phyloP scores from a whole-genome alignment of 2,329 filamentous ascomycete species.

The Ascochyta fabae region DNA sequence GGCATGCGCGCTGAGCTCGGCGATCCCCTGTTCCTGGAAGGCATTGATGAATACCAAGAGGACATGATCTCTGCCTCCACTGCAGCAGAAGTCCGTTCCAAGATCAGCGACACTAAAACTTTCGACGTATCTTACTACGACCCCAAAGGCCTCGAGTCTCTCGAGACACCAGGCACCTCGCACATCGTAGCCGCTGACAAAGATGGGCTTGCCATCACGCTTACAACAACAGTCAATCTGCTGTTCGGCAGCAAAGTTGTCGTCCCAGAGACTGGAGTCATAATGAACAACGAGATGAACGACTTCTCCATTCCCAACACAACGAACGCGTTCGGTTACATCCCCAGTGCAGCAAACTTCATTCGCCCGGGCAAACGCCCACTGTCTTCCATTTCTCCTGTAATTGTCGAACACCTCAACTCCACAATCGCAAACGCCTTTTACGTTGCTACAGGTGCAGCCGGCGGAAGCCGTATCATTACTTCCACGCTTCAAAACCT shows the following conservation, averaged over 20 bases:
- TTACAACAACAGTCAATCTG: constrained; percentile 88
- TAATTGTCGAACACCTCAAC: constrained; percentile 72
- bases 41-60: constrained; percentile 68
- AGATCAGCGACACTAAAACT: constrained; percentile 75
- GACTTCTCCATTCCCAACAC: constrained; percentile 79
- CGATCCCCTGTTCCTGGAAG: constrained; percentile 76
- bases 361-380: constrained; percentile 82
- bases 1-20: constrained; percentile 77
- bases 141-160: constrained; percentile 68
- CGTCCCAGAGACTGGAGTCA: constrained; percentile 81
- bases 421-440: constrained; percentile 57
- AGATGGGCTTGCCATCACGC: constrained; percentile 75
- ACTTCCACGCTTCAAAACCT: constrained; percentile 77
- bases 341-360: constrained; percentile 80
- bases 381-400: constrained; percentile 79
- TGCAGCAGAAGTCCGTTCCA: constrained; percentile 65
- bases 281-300: constrained; percentile 65
- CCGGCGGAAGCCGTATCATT: constrained; percentile 84
- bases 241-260: constrained; percentile 82
- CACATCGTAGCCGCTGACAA: constrained; percentile 76
- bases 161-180: constrained; percentile 75
- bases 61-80: constrained; percentile 69
- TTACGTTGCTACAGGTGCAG: constrained; percentile 74
- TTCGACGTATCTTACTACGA: constrained; percentile 78
- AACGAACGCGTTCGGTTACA: constrained; percentile 83